phyloP scores from a whole-genome alignment of 805 yeast species.

The Jamesozyma piceae region DNA sequence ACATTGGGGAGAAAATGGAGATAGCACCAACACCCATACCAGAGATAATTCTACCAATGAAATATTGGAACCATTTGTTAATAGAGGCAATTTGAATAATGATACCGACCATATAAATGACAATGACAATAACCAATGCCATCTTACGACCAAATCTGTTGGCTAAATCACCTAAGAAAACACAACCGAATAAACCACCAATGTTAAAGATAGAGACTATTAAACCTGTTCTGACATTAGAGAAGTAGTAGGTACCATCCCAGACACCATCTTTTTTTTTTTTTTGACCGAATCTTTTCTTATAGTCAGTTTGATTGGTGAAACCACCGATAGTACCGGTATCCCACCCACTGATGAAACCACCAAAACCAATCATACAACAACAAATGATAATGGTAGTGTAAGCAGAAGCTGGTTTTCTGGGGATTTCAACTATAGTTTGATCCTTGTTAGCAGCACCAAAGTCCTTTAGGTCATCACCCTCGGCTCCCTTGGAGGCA shows the following conservation, averaged over 20 bases:
- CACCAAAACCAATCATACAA: conserved; percentile 26
- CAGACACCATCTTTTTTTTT: too few species aligned
- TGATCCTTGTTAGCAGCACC: neutral
- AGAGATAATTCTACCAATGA: conserved; percentile 1
- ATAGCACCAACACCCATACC: conserved; percentile 1
- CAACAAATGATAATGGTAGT: conserved; percentile 28
- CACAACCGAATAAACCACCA: conserved; percentile 1
- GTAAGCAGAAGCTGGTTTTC: conserved; percentile 18
- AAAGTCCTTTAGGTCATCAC: conserved; percentile 12
- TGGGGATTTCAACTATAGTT: conserved; percentile 18
- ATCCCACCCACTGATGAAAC: conserved; percentile 63
- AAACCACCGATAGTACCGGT: conserved; percentile 75
- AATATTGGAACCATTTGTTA: conserved; percentile 1
- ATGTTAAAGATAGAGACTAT: neutral
- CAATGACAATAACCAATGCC: conserved; percentile 34
- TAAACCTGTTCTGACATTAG: conserved; percentile 32
- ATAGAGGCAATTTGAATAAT: neutral
- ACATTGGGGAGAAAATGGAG: neutral
- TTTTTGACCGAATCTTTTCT: conserved; percentile 45
- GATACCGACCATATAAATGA: neutral
- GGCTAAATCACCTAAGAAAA: neutral
- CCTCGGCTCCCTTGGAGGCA: conserved; percentile 20
- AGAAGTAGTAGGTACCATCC: conserved; percentile 39
- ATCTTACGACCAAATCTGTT: neutral
- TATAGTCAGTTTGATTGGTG: conserved; percentile 47